These are phyloP conservation scores for Agaricus blazei DNA, from an alignment of 768 basidiomycete species.

Conservation along the genomic window DNA sequence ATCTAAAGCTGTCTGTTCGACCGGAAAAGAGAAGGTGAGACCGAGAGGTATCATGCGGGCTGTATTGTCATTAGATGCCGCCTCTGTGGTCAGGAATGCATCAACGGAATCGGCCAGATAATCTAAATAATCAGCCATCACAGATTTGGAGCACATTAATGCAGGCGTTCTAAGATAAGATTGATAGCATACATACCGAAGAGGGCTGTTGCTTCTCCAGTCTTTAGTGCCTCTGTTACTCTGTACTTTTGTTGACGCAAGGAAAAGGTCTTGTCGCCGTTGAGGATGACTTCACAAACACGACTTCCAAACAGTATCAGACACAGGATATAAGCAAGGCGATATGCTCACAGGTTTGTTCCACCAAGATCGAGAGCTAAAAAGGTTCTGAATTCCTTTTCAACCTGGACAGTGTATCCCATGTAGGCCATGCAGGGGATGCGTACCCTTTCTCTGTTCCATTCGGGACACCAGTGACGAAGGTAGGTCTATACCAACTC, in stretches of 20 bases:
- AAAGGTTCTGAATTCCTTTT: slow-evolving; percentile 62
- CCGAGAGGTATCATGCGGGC: slow-evolving; percentile 58
- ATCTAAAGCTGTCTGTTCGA: slow-evolving; percentile 91
- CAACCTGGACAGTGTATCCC: slow-evolving; percentile 5
- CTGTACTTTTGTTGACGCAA: slow-evolving; percentile 96
- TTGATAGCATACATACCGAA: slow-evolving; percentile 55
- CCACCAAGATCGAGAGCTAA: slow-evolving; percentile 96
- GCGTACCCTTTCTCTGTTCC: slow-evolving; percentile 89
- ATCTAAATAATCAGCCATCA: slow-evolving; percentile 42
- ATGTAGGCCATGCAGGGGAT: background rate
- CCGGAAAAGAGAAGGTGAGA: slow-evolving; percentile 96
- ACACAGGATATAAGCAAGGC: background rate
- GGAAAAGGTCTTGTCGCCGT: slow-evolving; percentile 84
- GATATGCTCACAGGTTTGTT: slow-evolving; percentile 79
- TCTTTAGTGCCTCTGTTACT: slow-evolving; percentile 90
- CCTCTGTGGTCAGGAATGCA: slow-evolving; percentile 74
- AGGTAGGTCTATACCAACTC: slow-evolving; percentile 64
- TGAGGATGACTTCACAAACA: slow-evolving; percentile 90
- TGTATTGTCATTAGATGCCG: slow-evolving; percentile 38
- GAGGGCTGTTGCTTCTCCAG: slow-evolving; percentile 80
- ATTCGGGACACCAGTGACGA: slow-evolving; percentile 92
- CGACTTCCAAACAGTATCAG: slow-evolving; percentile 47
- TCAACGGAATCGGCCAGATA: slow-evolving; percentile 98
- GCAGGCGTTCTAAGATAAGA: slow-evolving; percentile 6
- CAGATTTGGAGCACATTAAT: background rate